phyloP scores from a whole-genome alignment of 164 flowering plant genomes.

The Echeveria elegans region DNA sequence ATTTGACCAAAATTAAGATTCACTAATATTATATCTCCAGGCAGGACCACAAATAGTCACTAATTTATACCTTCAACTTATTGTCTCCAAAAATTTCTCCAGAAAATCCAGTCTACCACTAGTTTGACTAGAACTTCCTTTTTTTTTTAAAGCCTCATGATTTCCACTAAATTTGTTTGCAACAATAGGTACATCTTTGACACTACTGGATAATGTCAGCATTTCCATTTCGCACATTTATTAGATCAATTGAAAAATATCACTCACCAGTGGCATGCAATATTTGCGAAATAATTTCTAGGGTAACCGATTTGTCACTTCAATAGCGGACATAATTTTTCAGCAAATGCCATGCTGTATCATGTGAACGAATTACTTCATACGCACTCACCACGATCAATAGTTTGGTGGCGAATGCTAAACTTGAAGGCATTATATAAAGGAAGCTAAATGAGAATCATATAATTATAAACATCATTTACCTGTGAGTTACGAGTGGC shows the following conservation, averaged over 20 bases:
- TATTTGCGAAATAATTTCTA: background rate
- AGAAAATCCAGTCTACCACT: background rate
- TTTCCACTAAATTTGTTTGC: background rate
- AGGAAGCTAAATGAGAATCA: background rate
- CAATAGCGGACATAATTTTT: background rate
- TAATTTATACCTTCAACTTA: background rate
- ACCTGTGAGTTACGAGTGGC: background rate
- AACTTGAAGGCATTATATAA: background rate
- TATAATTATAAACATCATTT: background rate
- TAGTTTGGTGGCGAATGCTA: background rate
- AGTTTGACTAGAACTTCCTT: background rate
- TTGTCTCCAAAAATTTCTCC: background rate
- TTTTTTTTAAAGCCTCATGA: background rate
- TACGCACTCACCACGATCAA: too few species aligned
- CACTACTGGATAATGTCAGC: background rate
- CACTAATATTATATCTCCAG: background rate
- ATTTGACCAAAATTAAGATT: background rate
- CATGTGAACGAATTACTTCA: too few species aligned
- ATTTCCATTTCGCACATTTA: background rate
- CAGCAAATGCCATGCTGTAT: background rate
- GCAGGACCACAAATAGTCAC: background rate
- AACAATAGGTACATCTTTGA: background rate
- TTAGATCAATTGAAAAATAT: background rate
- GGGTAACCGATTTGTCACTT: background rate
- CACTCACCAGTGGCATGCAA: background rate